Evolutionary conservation across 192 early-diverging fungal species (phyloP).

Genomic region (Geosiphon pyriformis): DNA sequence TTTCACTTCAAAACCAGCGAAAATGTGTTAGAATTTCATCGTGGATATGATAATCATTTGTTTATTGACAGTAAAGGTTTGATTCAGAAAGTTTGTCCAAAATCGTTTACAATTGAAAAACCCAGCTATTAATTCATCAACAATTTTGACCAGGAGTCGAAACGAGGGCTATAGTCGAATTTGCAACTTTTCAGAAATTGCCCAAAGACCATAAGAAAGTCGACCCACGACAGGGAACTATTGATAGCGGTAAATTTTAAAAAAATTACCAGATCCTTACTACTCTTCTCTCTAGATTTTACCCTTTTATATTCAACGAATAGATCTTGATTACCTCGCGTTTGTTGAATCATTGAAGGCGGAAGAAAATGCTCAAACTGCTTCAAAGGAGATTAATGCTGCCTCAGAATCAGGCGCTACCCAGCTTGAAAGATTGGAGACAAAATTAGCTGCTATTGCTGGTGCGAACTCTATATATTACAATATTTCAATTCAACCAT

Average conservation of each 20-base stretch:
- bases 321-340: slow-evolving; percentile 71
- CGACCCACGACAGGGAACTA: slow-evolving; percentile 70
- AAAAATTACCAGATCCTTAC: no score
- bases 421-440: slow-evolving; percentile 45
- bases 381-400: slow-evolving; percentile 35
- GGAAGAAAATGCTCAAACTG: slow-evolving; percentile 30
- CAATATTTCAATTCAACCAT: background rate
- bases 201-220: slow-evolving; percentile 59
- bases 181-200: slow-evolving; percentile 70
- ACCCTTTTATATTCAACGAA: no score
- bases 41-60: slow-evolving; percentile 69
- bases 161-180: slow-evolving; percentile 69
- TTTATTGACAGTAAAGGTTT: slow-evolving; percentile 65
- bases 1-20: slow-evolving; percentile 67
- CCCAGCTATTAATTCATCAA: background rate
- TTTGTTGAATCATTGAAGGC: slow-evolving; percentile 66
- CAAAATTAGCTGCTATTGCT: slow-evolving; percentile 27
- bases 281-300: no score
- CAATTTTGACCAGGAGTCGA: slow-evolving; percentile 51
- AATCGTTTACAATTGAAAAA: background rate
- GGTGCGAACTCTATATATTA: slow-evolving; percentile 28
- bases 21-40: slow-evolving; percentile 63
- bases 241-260: slow-evolving; percentile 55
- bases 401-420: slow-evolving; percentile 40
- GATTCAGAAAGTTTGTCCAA: slow-evolving; percentile 10